phyloP scores from a whole-genome alignment of 139 green algal genomes.

The Volvox reticuliferus region DNA sequence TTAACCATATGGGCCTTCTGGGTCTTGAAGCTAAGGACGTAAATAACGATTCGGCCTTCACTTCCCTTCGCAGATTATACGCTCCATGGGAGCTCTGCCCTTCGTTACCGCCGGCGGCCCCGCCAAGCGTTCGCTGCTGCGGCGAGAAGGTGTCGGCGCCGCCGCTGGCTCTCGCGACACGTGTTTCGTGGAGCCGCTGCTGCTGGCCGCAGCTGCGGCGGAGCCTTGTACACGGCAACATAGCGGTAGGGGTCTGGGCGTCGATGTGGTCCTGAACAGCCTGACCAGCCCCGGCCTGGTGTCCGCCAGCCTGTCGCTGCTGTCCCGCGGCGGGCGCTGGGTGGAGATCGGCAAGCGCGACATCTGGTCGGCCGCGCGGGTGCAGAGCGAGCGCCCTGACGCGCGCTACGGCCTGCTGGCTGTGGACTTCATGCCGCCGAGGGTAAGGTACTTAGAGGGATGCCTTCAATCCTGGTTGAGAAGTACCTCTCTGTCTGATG shows the following conservation, averaged over 20 bases:
- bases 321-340: constrained; percentile 71
- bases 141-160: constrained; percentile 54
- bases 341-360: constrained; percentile 94
- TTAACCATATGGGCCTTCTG: too few relatives aligned
- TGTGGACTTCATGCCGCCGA: constrained; percentile 88
- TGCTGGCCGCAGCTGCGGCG: neutral
- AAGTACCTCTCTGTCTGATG: too few relatives aligned
- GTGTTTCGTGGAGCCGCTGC: constrained; percentile 44
- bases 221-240: neutral
- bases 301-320: constrained; percentile 72
- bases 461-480: neutral
- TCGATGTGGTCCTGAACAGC: constrained; percentile 84
- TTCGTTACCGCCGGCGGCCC: constrained; percentile 72
- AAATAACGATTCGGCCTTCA: too few relatives aligned
- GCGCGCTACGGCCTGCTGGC: constrained; percentile 82
- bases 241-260: constrained; percentile 37
- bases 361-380: constrained; percentile 75
- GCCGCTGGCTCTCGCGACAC: constrained; percentile 52
- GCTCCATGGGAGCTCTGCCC: constrained; percentile 49
- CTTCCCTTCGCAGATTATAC: constrained; percentile 62
- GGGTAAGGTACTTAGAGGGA: constrained; percentile 2
- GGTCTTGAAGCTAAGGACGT: too few relatives aligned
- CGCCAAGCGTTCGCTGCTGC: constrained; percentile 74
- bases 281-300: constrained; percentile 94
- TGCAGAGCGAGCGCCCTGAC: constrained; percentile 79